Base-by-base conservation (phyloP, 1,139 yeast genomes). In the Candida albicans region DNA sequence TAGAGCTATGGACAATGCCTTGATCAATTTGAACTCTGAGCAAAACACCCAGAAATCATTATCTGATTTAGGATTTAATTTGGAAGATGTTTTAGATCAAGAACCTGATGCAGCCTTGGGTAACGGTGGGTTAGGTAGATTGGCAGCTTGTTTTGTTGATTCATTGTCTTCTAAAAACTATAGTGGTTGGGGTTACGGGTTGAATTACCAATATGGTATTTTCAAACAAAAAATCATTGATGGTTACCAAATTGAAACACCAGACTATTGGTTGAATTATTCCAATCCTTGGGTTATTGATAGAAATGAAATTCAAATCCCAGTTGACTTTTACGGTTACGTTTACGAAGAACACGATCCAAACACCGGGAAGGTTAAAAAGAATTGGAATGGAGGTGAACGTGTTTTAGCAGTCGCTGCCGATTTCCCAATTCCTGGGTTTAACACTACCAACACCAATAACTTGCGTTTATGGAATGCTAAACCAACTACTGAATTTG, bases 181-280 rank as follows among this genome's bases (percentile, higher is more conserved):
- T 64, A 90, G 95, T 28, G 96, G 96, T 42, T 90, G 97, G 97
- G 98, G 97, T 50, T 91, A 91, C 64, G 97, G 97, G 48, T 73
- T 90, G 55, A 84, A 95, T 61, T 90, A 90, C 68, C 91, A 89
- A 65, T 90, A 90, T 62, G 97, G 96, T 64, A 91, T 91, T 55
- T 91, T 91, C 68, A 81, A 89, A 55, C 98, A 91, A 68, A 83
- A 84, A 63, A 89, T 91, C 59, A 77, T 89, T 52, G 89, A 91
- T 59, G 97, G 97, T 12, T 87, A 87, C 66, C 97, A 91, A 68
- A 95, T 90, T 37, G 97, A 91, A 65, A 77, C 87, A 37, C 97
- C 97, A 3, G 97, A 91, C 64, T 87, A 90, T 65, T 91, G 97
- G 97, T 76, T 91, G 55, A 84, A 84, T 53, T 84, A 79, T 62